A percentile compares a stretch with the other conserved stretches of the same genome.
Evolutionary conservation across 1,139 yeast genomes (phyloP).

Genomic region (Hyphopichia buzzinii): DNA sequence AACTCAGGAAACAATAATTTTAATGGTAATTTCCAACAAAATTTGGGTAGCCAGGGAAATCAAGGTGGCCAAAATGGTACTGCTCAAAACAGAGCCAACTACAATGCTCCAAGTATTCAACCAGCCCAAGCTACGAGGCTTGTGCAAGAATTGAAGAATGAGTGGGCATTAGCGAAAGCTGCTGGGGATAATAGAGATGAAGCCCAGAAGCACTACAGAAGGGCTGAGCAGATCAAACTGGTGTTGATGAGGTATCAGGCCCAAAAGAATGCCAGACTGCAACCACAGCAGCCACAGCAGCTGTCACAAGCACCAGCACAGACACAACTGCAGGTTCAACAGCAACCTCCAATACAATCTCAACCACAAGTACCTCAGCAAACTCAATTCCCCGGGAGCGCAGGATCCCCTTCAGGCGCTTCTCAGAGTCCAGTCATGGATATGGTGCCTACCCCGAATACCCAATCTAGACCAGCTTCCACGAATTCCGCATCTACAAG

Average conservation of each 20-base stretch:
- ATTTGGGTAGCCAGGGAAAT: background rate
- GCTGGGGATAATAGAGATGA: conserved; percentile 54
- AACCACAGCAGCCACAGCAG: conserved; percentile 23
- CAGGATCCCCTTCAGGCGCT: conserved; percentile 3
- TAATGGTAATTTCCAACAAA: conserved; percentile 1
- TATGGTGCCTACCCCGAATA: background rate
- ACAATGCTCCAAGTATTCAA: conserved; percentile 29
- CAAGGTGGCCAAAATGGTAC: background rate
- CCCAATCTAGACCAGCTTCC: conserved; percentile 4
- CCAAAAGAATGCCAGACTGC: conserved; percentile 30
- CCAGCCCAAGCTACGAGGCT: conserved; percentile 63
- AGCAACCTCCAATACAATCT: conserved; percentile 6
- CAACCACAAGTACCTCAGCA: conserved; percentile 10
- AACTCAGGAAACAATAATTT: conserved; percentile 1
- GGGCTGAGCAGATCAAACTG: conserved; percentile 65
- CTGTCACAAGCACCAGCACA: conserved; percentile 19
- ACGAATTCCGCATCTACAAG: conserved; percentile 4
- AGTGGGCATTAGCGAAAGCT: conserved; percentile 60
- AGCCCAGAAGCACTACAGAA: conserved; percentile 66
- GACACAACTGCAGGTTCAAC: conserved; percentile 13
- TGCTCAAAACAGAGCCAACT: conserved; percentile 4
- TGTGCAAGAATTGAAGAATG: conserved; percentile 57
- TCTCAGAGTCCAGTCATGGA: background rate
- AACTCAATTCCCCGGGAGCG: conserved; percentile 16
- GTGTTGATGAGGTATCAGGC: conserved; percentile 43